Evolutionary conservation across 257 asterid genomes (phyloP).

Genomic region (Fraxinus pennsylvanica): DNA sequence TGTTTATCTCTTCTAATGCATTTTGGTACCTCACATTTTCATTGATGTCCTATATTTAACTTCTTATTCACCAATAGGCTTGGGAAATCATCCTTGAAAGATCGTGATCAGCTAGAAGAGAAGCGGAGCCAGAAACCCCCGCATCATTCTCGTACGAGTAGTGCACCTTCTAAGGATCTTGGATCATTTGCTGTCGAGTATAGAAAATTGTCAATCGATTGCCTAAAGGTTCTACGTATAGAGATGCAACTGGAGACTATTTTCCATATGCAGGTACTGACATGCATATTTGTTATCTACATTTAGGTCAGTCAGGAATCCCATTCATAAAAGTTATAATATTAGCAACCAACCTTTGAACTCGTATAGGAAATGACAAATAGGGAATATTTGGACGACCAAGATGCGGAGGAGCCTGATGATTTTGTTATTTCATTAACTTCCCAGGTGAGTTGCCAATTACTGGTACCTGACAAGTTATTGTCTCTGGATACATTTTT

Average conservation of each 20-base stretch:
- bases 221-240: constrained; percentile 92
- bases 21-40: constrained; percentile 9
- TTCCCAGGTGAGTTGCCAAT: constrained; percentile 65
- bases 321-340: constrained; percentile 24
- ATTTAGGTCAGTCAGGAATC: constrained; percentile 17
- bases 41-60: constrained; percentile 23
- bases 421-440: constrained; percentile 89
- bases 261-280: constrained; percentile 88
- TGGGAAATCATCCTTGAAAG: constrained; percentile 61
- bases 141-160: constrained; percentile 62
- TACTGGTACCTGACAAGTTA: constrained; percentile 8
- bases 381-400: constrained; percentile 89
- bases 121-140: constrained; percentile 44
- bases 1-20: constrained; percentile 18
- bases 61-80: constrained; percentile 52
- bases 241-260: constrained; percentile 98
- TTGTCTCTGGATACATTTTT: constrained; percentile 17
- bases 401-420: constrained; percentile 99
- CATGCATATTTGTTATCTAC: constrained; percentile 15
- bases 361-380: constrained; percentile 77
- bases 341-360: constrained; percentile 31
- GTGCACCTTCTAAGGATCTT: constrained; percentile 72
- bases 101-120: constrained; percentile 63
- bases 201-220: constrained; percentile 88
- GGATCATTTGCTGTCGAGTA: constrained; percentile 90